Evolutionary conservation across 768 basidiomycete species (phyloP), one percentile per base, ranked within the genome.

Genomic region (Auriscalpium orientale): DNA sequence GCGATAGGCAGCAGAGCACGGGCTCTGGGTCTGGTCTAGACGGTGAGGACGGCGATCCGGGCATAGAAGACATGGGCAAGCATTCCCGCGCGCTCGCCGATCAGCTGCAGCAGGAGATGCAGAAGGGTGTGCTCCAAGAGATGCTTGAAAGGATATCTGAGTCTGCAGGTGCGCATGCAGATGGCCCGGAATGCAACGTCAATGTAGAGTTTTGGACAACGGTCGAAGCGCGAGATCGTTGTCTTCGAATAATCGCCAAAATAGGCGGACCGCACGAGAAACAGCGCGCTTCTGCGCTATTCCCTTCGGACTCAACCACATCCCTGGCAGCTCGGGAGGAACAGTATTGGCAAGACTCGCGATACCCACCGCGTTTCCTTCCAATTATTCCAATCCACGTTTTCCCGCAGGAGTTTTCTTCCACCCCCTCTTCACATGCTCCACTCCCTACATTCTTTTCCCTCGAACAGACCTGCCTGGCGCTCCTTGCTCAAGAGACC

Each of bases 201-300:
- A 37, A 67, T 2, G 72, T 88, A 8, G 75, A 79, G 47, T 91
- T 93, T 58, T 95, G 89, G 88, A 85, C 88, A 6, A 94, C 91
- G 0, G 66, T 69, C 0, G 91, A 93, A 66, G 91, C 90, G 0
- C 79, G 80, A 45, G 78, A 81, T 49, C 79, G 91, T 5, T 87
- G 85, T 62, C 70, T 85, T 18, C 76, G 81, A n/a, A 93, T 95
- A 55, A 83, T 91, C 4, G 74, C 76, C 37, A 89, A 89, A 66
- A 90, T 95, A 38, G 91, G 89, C 1, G 90, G 91, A 0, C 71
- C 75, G 5, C 71, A 71, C 57, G 91, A 94, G 70, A 81, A 76
- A 58, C 73, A 74, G 12, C 76, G 91, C 36, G 84, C 82, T 0
- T 72, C 74, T 36, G 85, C 83, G 0, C 68, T 94, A 21, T 84